Evolutionary conservation across 2,329 filamentous ascomycete species (phyloP).

Genomic region (Pyricularia pennisetigena): DNA sequence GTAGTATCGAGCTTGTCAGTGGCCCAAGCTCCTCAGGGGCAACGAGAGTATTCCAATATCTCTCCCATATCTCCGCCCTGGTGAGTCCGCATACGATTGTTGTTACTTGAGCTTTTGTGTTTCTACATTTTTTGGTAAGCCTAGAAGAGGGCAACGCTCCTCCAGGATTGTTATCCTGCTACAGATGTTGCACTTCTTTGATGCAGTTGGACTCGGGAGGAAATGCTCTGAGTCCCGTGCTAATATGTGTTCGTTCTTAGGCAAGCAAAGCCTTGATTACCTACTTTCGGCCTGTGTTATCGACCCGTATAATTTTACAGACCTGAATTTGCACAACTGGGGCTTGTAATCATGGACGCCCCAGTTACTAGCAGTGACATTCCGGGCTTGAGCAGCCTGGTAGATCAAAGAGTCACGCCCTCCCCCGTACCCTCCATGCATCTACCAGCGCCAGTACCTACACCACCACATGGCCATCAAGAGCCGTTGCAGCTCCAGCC

Average conservation of each 20-base stretch:
- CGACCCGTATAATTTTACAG: not conserved
- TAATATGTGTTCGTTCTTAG: not conserved
- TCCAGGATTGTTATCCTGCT: no score
- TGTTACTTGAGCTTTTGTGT: not conserved
- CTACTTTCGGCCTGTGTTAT: not conserved
- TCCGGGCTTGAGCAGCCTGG: not conserved
- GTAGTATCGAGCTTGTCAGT: not conserved
- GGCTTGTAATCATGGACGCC: not conserved
- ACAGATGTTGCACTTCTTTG: not conserved
- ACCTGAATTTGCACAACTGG: not conserved
- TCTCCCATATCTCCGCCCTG: not conserved
- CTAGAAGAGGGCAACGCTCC: no score
- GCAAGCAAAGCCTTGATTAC: not conserved
- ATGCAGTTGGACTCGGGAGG: not conserved
- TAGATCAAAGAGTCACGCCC: not conserved
- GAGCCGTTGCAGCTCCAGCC: slow-evolving; percentile 10
- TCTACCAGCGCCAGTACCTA: not conserved
- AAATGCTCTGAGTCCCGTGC: not conserved
- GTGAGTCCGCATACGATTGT: not conserved
- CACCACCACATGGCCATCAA: slow-evolving; percentile 4
- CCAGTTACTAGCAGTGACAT: not conserved
- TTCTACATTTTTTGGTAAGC: not conserved
- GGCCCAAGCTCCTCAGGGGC: not conserved
- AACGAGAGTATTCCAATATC: not conserved
- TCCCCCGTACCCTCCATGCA: not conserved